These are phyloP conservation scores for Fusarium mangiferae DNA, from an alignment of 2,329 filamentous ascomycete genomes.

Conservation along the genomic window DNA sequence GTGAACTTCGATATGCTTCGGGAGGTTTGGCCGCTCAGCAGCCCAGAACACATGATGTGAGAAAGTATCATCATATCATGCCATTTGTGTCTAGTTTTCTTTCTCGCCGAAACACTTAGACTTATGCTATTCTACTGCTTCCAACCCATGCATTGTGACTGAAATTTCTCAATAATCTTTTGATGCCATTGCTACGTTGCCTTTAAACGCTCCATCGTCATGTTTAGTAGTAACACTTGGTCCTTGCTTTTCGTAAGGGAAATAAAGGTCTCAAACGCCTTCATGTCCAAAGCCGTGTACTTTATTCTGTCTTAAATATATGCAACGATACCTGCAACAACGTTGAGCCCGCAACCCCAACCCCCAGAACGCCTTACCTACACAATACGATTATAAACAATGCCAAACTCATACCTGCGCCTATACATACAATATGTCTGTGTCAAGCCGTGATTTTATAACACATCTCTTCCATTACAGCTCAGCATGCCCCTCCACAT, in stretches of 20 bases:
- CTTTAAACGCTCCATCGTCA: not conserved
- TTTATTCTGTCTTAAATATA: conserved; percentile 29
- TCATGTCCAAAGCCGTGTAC: conserved; percentile 14
- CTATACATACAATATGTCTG: conserved; percentile 29
- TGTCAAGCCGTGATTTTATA: conserved; percentile 12
- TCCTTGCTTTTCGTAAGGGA: not conserved
- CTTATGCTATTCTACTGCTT: conserved; percentile 7
- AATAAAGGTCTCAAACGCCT: not conserved
- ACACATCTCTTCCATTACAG: conserved; percentile 21
- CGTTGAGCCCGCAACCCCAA: conserved; percentile 20
- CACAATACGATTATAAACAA: conserved; percentile 34
- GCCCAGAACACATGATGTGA: conserved; percentile 17
- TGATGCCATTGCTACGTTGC: conserved; percentile 1
- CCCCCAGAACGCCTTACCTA: conserved; percentile 43
- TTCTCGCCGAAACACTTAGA: not conserved
- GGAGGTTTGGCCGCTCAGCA: not conserved
- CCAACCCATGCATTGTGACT: not conserved
- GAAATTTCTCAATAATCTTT: not conserved
- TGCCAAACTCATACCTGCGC: conserved; percentile 24
- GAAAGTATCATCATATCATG: conserved; percentile 24
- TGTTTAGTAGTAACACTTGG: not conserved
- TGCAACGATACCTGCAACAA: conserved; percentile 32
- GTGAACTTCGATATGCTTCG: conserved; percentile 7
- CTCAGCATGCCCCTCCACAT: conserved; percentile 10
- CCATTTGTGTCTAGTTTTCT: conserved; percentile 20